These are phyloP conservation scores for Lentithecium fluviatile DNA, from an alignment of 495 filamentous ascomycete genomes.

Conservation along the genomic window DNA sequence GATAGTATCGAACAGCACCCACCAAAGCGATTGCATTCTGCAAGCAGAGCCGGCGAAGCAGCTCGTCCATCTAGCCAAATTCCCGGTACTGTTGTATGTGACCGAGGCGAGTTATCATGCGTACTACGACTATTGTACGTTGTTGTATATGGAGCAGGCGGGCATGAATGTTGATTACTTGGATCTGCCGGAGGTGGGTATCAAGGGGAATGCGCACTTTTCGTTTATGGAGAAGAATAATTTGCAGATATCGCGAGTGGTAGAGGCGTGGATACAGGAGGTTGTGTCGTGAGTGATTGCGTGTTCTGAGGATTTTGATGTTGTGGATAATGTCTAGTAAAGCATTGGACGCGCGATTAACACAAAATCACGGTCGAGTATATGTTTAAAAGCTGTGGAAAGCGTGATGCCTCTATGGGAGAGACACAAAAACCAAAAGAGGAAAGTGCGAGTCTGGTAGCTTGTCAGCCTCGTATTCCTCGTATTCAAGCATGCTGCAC, in stretches of 20 bases:
- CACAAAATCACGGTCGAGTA: too few relatives aligned
- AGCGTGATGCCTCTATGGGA: too few relatives aligned
- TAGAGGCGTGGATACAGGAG: too few relatives aligned
- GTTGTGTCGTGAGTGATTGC: too few relatives aligned
- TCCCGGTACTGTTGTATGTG: conserved; percentile 53
- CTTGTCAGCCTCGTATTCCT: too few relatives aligned
- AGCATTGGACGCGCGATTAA: too few relatives aligned
- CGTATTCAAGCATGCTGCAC: too few relatives aligned
- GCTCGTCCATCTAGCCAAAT: conserved; percentile 50
- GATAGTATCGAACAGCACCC: conserved; percentile 32
- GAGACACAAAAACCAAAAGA: too few relatives aligned
- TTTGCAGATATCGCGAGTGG: conserved; percentile 6
- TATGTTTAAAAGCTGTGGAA: too few relatives aligned
- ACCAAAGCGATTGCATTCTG: conserved; percentile 43
- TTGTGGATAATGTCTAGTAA: too few relatives aligned
- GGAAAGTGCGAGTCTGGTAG: too few relatives aligned
- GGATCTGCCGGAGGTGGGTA: conserved; percentile 48
- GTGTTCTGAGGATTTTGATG: too few relatives aligned
- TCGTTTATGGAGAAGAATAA: conserved; percentile 63
- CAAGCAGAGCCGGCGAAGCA: conserved; percentile 52
- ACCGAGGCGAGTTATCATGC: conserved; percentile 56
- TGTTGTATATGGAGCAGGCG: conserved; percentile 55
- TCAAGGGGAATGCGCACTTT: conserved; percentile 60
- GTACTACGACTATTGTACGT: conserved; percentile 58
- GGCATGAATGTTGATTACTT: conserved; percentile 51